Evolutionary conservation across 129 eudicot species (phyloP).

Genomic region (Ambrosia artemisiifolia): DNA sequence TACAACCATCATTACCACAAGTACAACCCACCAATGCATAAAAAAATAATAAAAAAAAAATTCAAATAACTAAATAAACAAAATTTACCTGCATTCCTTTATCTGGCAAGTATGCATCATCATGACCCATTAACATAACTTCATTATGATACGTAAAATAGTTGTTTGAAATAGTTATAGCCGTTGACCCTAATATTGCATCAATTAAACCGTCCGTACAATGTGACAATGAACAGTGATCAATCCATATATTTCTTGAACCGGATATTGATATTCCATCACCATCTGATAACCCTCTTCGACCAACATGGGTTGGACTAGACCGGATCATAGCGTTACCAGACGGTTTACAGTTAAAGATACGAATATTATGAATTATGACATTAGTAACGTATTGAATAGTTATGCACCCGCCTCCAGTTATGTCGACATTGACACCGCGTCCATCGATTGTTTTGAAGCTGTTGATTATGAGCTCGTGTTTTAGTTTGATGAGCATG

Average conservation of each 20-base stretch:
- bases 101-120: conserved; percentile 48
- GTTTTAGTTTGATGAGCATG: conserved; percentile 56
- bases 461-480: conserved; percentile 51
- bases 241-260: conserved; percentile 68
- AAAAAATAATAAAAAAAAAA: no score
- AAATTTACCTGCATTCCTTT: conserved; percentile 57
- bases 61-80: background rate
- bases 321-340: conserved; percentile 52
- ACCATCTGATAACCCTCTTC: conserved; percentile 57
- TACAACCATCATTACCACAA: background rate
- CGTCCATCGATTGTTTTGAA: conserved; percentile 65
- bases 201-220: conserved; percentile 66
- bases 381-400: conserved; percentile 52
- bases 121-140: conserved; percentile 65
- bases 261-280: conserved; percentile 60
- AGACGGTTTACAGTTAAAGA: conserved; percentile 44
- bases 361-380: conserved; percentile 47
- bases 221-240: conserved; percentile 54
- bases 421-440: conserved; percentile 55
- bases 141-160: conserved; percentile 61
- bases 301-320: conserved; percentile 53
- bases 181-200: conserved; percentile 58
- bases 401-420: conserved; percentile 61
- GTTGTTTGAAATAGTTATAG: conserved; percentile 57
- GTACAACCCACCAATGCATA: background rate